Evolutionary conservation across 208 protist genomes (phyloP).

Genomic region (Leishmania aethiopica): DNA sequence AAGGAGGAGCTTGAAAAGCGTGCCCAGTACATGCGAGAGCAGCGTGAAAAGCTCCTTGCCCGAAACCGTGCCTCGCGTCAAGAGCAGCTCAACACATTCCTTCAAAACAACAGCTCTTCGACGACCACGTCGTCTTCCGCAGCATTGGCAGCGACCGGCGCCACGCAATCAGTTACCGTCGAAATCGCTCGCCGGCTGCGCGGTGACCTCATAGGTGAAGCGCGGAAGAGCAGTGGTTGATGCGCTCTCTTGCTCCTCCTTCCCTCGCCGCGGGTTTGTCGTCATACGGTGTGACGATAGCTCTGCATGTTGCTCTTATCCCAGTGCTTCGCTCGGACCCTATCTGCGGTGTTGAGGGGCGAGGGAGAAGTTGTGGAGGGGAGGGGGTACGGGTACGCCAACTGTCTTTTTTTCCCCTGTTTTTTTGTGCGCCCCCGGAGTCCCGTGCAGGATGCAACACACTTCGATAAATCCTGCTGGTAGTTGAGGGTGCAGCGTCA

Average conservation of each 20-base stretch:
- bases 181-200: slow-evolving; percentile 85
- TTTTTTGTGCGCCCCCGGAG: not conserved
- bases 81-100: slow-evolving; percentile 72
- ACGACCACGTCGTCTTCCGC: not conserved
- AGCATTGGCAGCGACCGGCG: not conserved
- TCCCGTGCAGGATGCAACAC: not conserved
- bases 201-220: slow-evolving; percentile 77
- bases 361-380: not conserved
- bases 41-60: slow-evolving; percentile 78
- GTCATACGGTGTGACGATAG: not conserved
- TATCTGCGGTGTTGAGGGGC: not conserved
- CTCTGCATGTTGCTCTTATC: not conserved
- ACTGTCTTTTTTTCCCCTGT: no score
- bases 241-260: not conserved
- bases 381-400: not conserved
- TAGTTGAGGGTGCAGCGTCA: not conserved
- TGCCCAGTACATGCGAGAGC: slow-evolving; percentile 82
- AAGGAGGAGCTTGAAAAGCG: slow-evolving; percentile 77
- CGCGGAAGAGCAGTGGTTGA: slow-evolving; percentile 30
- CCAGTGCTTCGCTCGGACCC: not conserved
- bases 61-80: slow-evolving; percentile 78
- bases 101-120: slow-evolving; percentile 29
- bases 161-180: slow-evolving; percentile 69
- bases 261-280: not conserved
- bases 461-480: not conserved